phyloP scores from a whole-genome alignment of 2,329 filamentous ascomycete species.

The Sarocladiaceae sp. region DNA sequence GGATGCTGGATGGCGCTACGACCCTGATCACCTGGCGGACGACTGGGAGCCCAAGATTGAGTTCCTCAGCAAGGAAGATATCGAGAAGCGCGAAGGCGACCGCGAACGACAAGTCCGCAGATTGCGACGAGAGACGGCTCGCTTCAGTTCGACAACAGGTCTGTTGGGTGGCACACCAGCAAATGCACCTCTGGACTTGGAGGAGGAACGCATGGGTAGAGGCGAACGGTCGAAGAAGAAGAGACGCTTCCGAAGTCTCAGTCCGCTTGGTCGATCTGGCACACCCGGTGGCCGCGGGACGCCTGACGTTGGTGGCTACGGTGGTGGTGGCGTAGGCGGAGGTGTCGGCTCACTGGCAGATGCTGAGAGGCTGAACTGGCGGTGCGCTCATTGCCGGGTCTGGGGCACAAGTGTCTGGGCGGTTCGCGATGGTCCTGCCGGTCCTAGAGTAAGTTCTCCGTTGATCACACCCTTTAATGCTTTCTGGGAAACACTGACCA shows the following conservation, averaged over 20 bases:
- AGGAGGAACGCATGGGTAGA: slow-evolving; percentile 81
- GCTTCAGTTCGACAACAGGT: slow-evolving; percentile 80
- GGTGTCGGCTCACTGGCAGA: slow-evolving; percentile 70
- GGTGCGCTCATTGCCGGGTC: slow-evolving; percentile 79
- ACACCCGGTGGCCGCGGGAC: slow-evolving; percentile 70
- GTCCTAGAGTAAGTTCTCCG: slow-evolving; percentile 71
- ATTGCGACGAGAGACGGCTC: slow-evolving; percentile 81
- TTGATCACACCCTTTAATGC: too few relatives aligned
- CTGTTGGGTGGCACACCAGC: slow-evolving; percentile 71
- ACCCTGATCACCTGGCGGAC: slow-evolving; percentile 79
- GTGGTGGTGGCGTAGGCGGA: slow-evolving; percentile 66
- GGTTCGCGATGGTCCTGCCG: slow-evolving; percentile 82
- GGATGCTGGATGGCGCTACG: slow-evolving; percentile 91
- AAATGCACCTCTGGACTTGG: slow-evolving; percentile 43
- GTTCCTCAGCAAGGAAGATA: slow-evolving; percentile 84
- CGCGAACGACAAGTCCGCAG: slow-evolving; percentile 85
- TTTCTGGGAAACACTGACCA: slow-evolving; percentile 17
- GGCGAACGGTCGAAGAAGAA: slow-evolving; percentile 96
- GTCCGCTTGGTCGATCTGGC: slow-evolving; percentile 59
- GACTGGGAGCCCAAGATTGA: slow-evolving; percentile 83
- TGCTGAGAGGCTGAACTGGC: slow-evolving; percentile 59
- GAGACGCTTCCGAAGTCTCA: slow-evolving; percentile 81
- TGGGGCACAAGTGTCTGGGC: slow-evolving; percentile 93
- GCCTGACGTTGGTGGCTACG: slow-evolving; percentile 70
- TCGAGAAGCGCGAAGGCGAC: slow-evolving; percentile 93